Base-by-base conservation (phyloP, 1,139 yeast genomes). In the Blastobotrys apis region DNA sequence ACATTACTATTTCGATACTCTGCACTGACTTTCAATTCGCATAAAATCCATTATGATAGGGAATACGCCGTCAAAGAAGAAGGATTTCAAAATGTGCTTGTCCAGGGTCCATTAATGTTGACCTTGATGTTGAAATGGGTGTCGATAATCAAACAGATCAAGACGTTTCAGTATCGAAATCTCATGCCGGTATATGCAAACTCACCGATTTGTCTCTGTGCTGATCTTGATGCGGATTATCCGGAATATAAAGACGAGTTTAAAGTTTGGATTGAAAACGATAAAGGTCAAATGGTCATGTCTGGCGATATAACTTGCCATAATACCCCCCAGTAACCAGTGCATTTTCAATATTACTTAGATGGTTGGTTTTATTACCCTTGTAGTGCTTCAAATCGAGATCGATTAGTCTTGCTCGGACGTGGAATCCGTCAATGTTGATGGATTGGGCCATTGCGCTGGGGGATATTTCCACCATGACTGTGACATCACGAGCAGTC, bases 51-150 rank as follows among this genome's bases (percentile, higher is more conserved):
- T 62, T 78, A 78, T 59, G 85, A 85, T 57, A 63, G 64, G 2
- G 55, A 54, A 0, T 85, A 85, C 58, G 72, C 84, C 21, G 58
- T 51, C 4, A 45, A 60, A 0, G 57, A 58, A 1, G 97, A 92
- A 56, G 73, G 76, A 0, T 75, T 86, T 40, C 79, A 81, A 0
- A 71, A 71, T 32, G 60, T 80, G 1, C 66, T 92, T 0, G 82
- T 84, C 0, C 96, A 85, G 37, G 98, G 96, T 0, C 97, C 97
- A 0, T 68, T 88, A 41, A 68, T 83, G 51, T 75, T 84, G 1
- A 78, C 84, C 2, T 53, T 84, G 35, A 52, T 77, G 15, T 59
- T 84, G 35, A 74, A 75, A 47, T 81, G 78, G 75, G 69, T 74
- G 53, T 43, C 47, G 4, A 31, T 47, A 2, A 39, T 43, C 19